Conservation (phyloP, 1,284 basidiomycete species). For the Stygiomarasmius scandens region DNA sequence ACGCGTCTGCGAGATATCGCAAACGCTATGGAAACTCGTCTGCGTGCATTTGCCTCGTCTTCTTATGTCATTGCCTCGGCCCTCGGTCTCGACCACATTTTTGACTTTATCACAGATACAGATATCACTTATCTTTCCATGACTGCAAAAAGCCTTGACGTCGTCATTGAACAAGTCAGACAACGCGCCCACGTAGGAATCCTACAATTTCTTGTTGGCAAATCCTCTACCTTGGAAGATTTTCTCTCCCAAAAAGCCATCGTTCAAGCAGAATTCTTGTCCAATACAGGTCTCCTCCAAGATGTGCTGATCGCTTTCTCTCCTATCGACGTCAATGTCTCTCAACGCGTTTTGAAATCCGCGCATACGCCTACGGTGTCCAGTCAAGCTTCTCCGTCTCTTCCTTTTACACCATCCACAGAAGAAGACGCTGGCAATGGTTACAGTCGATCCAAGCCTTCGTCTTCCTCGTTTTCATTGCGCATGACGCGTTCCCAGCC, state of each 20-base stretch:
- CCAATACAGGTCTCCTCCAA: background rate
- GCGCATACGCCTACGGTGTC: background rate
- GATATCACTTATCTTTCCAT: background rate
- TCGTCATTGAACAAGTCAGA: constrained; percentile 1
- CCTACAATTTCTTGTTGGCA: background rate
- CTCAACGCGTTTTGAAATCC: background rate
- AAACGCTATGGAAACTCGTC: background rate
- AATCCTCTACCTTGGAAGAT: background rate
- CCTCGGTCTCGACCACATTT: background rate
- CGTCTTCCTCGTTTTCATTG: background rate
- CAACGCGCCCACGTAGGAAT: background rate
- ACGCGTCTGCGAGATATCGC: constrained; percentile 1
- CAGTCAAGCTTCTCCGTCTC: background rate
- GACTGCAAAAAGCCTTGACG: constrained; percentile 2
- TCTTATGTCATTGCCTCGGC: background rate
- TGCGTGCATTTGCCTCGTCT: background rate
- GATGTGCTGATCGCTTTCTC: background rate
- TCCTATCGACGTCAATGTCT: background rate
- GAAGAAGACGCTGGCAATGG: background rate
- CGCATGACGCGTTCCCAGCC: background rate
- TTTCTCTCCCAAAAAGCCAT: background rate
- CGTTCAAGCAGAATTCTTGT: background rate
- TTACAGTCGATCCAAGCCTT: background rate
- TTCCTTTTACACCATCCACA: background rate
- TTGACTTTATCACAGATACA: background rate